phyloP scores from a whole-genome alignment of 371 early-diverging fungal genomes.

The Cladochytrium tenue region DNA sequence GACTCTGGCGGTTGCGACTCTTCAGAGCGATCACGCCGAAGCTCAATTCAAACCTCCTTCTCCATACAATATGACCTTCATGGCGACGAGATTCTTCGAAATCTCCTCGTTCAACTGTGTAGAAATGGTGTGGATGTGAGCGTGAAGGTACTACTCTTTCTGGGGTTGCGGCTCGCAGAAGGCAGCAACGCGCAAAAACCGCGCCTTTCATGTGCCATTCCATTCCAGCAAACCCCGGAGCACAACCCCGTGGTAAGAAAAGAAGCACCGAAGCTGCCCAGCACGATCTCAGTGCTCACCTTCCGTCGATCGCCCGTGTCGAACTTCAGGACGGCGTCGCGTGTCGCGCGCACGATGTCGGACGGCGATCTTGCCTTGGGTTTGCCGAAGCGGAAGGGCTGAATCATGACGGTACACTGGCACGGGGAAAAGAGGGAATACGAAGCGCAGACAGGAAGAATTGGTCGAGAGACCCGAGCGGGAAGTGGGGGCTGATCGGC shows the following conservation, averaged over 20 bases:
- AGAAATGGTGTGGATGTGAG: constrained; percentile 3
- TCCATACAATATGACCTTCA: constrained; percentile 91
- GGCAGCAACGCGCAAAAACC: background rate
- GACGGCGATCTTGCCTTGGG: constrained; percentile 55
- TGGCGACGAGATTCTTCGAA: constrained; percentile 83
- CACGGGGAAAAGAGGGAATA: too few relatives aligned
- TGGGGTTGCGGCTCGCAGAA: background rate
- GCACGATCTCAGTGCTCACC: too few relatives aligned
- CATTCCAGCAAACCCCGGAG: too few relatives aligned
- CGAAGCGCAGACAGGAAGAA: too few relatives aligned
- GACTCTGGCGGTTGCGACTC: constrained; percentile 46
- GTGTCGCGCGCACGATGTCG: constrained; percentile 81
- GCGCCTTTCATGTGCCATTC: constrained; percentile 67
- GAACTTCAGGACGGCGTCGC: constrained; percentile 74
- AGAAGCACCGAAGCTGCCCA: too few relatives aligned
- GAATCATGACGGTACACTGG: too few relatives aligned
- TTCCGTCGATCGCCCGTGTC: too few relatives aligned
- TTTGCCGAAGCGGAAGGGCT: background rate
- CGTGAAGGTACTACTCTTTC: background rate
- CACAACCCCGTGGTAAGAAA: too few relatives aligned
- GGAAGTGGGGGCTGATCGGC: too few relatives aligned
- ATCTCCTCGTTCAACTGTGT: constrained; percentile 91
- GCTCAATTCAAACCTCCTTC: constrained; percentile 69
- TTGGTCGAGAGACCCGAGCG: too few relatives aligned
- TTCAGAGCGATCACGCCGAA: constrained; percentile 1